phyloP scores from a whole-genome alignment of 352 stramenopile genomes.

The Labyrinthula sp. region DNA sequence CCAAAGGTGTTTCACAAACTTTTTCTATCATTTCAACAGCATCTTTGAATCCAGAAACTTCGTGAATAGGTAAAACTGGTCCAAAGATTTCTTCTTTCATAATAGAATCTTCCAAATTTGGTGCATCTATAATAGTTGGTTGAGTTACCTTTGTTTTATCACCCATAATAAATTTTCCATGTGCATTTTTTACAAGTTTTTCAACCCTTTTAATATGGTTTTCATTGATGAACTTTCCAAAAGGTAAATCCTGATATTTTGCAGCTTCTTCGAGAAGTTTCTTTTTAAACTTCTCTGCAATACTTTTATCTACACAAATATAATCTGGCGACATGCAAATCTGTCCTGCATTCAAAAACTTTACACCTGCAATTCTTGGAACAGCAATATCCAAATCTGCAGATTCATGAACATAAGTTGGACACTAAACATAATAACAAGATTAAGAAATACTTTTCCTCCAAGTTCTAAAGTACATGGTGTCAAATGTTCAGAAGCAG shows the following conservation, averaged over 20 bases:
- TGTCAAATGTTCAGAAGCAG: slow-evolving; percentile 70
- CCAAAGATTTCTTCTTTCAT: slow-evolving; percentile 87
- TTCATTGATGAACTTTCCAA: slow-evolving; percentile 47
- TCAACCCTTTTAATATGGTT: slow-evolving; percentile 40
- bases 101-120: slow-evolving; percentile 35
- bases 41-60: slow-evolving; percentile 37
- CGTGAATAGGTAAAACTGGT: slow-evolving; percentile 66
- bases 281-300: slow-evolving; percentile 30
- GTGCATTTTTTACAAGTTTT: slow-evolving; percentile 39
- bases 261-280: slow-evolving; percentile 39
- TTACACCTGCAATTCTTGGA: slow-evolving; percentile 52
- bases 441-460: slow-evolving; percentile 66
- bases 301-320: slow-evolving; percentile 48
- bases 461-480: slow-evolving; percentile 74
- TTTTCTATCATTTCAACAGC: slow-evolving; percentile 40
- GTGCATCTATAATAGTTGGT: slow-evolving; percentile 50
- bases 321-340: slow-evolving; percentile 79
- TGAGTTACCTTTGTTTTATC: slow-evolving; percentile 45
- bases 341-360: slow-evolving; percentile 69
- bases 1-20: slow-evolving; percentile 47
- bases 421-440: no score
- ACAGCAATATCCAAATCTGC: slow-evolving; percentile 40
- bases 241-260: slow-evolving; percentile 39
- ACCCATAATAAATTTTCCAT: slow-evolving; percentile 40
- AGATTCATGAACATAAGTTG: slow-evolving; percentile 51